Conservation (phyloP, 2,329 filamentous ascomycete species). For the Talaromyces sp. region DNA sequence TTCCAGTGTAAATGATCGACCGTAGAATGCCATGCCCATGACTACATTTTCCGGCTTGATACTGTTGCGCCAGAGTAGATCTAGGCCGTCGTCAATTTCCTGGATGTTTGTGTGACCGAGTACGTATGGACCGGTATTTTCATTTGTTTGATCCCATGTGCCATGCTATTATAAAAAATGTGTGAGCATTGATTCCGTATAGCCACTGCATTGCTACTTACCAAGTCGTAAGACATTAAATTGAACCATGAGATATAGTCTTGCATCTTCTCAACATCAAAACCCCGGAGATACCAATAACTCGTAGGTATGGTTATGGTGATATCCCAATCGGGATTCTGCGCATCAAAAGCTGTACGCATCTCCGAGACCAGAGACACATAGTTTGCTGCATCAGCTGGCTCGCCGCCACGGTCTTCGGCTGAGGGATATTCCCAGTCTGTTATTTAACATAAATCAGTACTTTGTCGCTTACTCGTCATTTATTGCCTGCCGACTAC, state of each 20-base stretch:
- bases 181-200: background rate
- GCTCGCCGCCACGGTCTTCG: conserved; percentile 5
- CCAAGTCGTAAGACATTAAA: conserved; percentile 9
- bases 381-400: conserved; percentile 10
- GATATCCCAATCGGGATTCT: conserved; percentile 8
- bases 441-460: background rate
- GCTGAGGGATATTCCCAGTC: conserved; percentile 18
- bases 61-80: conserved; percentile 23
- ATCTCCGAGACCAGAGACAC: conserved; percentile 7
- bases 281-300: conserved; percentile 18
- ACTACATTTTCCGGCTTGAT: conserved; percentile 21
- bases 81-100: conserved; percentile 24
- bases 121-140: conserved; percentile 16
- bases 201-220: conserved; percentile 19
- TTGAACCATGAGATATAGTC: conserved; percentile 4
- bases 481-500: background rate
- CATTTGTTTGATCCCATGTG: conserved; percentile 18
- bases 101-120: conserved; percentile 26
- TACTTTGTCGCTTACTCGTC: background rate
- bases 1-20: conserved; percentile 18
- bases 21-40: conserved; percentile 26
- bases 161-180: background rate
- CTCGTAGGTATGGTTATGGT: conserved; percentile 10
- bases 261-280: conserved; percentile 17
- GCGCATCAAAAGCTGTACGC: conserved; percentile 4